Evolutionary conservation across 2,329 filamentous ascomycete genomes (phyloP), one percentile per base, ranked within the genome.

Genomic region (Chaetomiaceae sp.): DNA sequence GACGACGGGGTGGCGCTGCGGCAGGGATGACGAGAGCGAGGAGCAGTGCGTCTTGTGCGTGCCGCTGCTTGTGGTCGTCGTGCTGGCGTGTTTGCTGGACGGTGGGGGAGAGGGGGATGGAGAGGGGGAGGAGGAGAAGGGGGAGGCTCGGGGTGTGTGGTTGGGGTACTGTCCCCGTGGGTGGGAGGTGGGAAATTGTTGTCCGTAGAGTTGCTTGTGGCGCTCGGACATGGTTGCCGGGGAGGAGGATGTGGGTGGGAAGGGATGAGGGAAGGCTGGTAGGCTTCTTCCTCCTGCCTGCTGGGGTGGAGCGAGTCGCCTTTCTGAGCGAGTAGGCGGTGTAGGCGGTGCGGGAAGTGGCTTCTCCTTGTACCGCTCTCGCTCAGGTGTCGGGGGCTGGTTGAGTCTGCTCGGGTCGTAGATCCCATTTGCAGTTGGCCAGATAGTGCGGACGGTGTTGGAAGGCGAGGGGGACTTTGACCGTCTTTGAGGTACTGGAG

Each of bases 131-230:
- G n/a, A n/a, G n/a, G n/a, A n/a, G n/a, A n/a, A n/a, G n/a, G n/a
- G n/a, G n/a, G n/a, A n/a, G n/a, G n/a, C n/a, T n/a, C n/a, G n/a
- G n/a, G n/a, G n/a, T n/a, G n/a, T n/a, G 24, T 2, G 24, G 19
- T 15, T 15, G 24, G 11, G 8, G 15, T 18, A 18, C n/a, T 15
- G n/a, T n/a, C 7, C n/a, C n/a, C n/a, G n/a, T n/a, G n/a, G n/a
- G n/a, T n/a, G n/a, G n/a, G n/a, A n/a, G n/a, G n/a, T n/a, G n/a
- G n/a, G n/a, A n/a, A n/a, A n/a, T n/a, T 32, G 35, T 15, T 17
- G 12, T 22, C n/a, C 19, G 35, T 43, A 48, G 10, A 43, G 40
- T 8, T 48, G 45, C 14, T 32, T 35, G 22, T 48, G 45, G 22
- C 40, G 45, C 4, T 22, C 18, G 1, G 40, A 10, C 36, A 48